Conservation (phyloP, 768 basidiomycete species). For the Dentipellis sp. region DNA sequence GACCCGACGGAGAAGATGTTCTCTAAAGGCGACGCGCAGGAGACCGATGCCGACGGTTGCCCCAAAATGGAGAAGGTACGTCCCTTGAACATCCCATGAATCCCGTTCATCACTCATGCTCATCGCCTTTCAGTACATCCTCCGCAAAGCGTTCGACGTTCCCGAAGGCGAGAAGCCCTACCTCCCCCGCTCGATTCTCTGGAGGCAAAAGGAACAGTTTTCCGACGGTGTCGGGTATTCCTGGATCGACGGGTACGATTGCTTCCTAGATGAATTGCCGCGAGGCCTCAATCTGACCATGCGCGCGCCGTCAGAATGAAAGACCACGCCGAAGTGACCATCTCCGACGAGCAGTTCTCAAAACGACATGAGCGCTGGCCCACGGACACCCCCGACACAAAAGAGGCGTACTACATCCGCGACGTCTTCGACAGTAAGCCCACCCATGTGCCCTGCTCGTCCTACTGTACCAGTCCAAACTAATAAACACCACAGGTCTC, state of each 20-base stretch:
- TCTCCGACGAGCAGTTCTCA: conserved; percentile 78
- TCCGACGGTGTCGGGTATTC: conserved; percentile 98
- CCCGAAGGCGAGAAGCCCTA: conserved; percentile 77
- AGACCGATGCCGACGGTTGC: conserved; percentile 74
- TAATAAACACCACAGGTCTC: conserved; percentile 33
- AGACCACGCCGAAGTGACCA: conserved; percentile 61
- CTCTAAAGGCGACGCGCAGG: conserved; percentile 65
- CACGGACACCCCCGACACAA: conserved; percentile 81
- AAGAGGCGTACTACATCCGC: conserved; percentile 91
- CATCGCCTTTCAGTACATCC: conserved; percentile 57
- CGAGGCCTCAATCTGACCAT: not conserved
- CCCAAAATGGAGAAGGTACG: conserved; percentile 93
- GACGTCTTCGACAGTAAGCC: conserved; percentile 78
- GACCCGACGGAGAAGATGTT: conserved; percentile 87
- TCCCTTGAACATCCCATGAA: not conserved
- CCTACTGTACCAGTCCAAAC: not conserved
- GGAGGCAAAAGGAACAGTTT: conserved; percentile 99
- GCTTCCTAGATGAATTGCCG: too few species aligned
- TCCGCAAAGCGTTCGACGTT: conserved; percentile 93
- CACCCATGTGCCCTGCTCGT: too few species aligned
- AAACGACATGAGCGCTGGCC: conserved; percentile 69
- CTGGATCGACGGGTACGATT: conserved; percentile 87
- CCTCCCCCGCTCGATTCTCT: conserved; percentile 87
- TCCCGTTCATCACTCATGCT: conserved; percentile 7
- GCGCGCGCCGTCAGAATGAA: conserved; percentile 59